Evolutionary conservation across 2,329 filamentous ascomycete genomes (phyloP).

Genomic region (Curvularia hawaiiensis): DNA sequence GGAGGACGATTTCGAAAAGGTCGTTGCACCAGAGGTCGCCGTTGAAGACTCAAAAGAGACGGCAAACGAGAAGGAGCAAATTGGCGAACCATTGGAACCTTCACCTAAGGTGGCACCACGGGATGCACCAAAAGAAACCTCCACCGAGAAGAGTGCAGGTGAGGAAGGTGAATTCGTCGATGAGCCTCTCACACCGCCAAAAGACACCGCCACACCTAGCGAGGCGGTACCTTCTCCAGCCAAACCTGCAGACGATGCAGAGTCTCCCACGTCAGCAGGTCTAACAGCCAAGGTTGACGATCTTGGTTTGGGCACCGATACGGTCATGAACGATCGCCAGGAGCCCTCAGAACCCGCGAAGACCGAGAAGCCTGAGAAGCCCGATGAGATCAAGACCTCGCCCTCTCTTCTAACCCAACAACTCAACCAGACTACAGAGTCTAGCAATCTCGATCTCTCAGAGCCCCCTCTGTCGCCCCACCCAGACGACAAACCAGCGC

Average conservation of each 20-base stretch:
- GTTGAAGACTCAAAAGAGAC: slow-evolving; percentile 63
- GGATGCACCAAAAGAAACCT: slow-evolving; percentile 31
- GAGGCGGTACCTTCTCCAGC: slow-evolving; percentile 24
- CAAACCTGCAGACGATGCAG: slow-evolving; percentile 40
- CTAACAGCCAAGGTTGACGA: slow-evolving; percentile 60
- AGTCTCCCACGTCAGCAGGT: slow-evolving; percentile 58
- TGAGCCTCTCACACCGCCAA: slow-evolving; percentile 70
- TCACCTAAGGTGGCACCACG: slow-evolving; percentile 53
- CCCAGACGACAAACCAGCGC: slow-evolving; percentile 71
- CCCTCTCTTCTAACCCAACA: slow-evolving; percentile 52
- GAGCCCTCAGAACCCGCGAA: slow-evolving; percentile 26
- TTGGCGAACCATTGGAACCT: slow-evolving; percentile 44
- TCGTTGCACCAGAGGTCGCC: slow-evolving; percentile 70
- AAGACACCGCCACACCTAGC: slow-evolving; percentile 29
- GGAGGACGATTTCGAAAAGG: slow-evolving; percentile 95
- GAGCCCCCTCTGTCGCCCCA: slow-evolving; percentile 55
- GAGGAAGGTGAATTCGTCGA: slow-evolving; percentile 76
- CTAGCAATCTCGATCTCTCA: slow-evolving; percentile 33
- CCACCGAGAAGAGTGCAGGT: slow-evolving; percentile 29
- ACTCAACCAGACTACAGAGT: slow-evolving; percentile 41
- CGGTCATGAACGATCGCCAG: slow-evolving; percentile 51
- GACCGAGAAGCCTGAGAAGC: slow-evolving; percentile 31
- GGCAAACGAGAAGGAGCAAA: slow-evolving; percentile 58
- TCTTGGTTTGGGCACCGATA: slow-evolving; percentile 66
- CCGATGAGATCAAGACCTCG: slow-evolving; percentile 39